These are phyloP conservation scores for Phytophthora cryptogea DNA, from an alignment of 352 stramenopile genomes.

Conservation along the genomic window DNA sequence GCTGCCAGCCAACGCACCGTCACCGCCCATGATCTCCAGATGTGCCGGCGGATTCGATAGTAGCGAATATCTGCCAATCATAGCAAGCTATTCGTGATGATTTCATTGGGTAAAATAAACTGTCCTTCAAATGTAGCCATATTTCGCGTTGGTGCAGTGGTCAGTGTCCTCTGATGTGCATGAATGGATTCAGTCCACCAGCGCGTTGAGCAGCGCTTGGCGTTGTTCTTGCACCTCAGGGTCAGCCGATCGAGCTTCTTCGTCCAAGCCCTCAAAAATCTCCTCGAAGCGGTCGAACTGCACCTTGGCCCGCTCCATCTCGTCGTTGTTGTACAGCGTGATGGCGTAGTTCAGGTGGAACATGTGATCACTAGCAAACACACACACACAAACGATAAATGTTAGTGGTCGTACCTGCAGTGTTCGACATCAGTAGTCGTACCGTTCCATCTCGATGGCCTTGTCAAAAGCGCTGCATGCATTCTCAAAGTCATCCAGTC, in stretches of 20 bases:
- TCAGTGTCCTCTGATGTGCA: conserved; percentile 5
- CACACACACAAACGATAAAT: not conserved
- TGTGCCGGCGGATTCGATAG: conserved; percentile 11
- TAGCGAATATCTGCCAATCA: conserved; percentile 19
- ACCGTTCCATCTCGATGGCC: conserved; percentile 89
- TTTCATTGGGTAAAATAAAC: conserved; percentile 16
- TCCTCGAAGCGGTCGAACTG: conserved; percentile 88
- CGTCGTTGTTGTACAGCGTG: conserved; percentile 90
- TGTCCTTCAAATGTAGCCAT: conserved; percentile 17
- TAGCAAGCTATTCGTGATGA: not conserved
- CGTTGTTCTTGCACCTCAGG: conserved; percentile 77
- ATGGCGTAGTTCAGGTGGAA: conserved; percentile 91
- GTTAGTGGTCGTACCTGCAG: not conserved
- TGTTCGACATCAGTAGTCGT: not conserved
- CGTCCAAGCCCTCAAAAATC: conserved; percentile 73
- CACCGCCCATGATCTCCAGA: conserved; percentile 20
- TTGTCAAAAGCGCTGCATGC: conserved; percentile 92
- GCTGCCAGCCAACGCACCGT: conserved; percentile 22
- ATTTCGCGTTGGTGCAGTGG: conserved; percentile 3
- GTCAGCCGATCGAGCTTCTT: conserved; percentile 68
- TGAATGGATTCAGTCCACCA: conserved; percentile 50
- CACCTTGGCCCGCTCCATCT: conserved; percentile 83
- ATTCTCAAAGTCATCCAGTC: conserved; percentile 93
- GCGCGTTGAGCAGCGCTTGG: conserved; percentile 65
- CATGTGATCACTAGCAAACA: conserved; percentile 68